phyloP scores from a whole-genome alignment of 768 basidiomycete genomes.

The Termitomyces sp. region DNA sequence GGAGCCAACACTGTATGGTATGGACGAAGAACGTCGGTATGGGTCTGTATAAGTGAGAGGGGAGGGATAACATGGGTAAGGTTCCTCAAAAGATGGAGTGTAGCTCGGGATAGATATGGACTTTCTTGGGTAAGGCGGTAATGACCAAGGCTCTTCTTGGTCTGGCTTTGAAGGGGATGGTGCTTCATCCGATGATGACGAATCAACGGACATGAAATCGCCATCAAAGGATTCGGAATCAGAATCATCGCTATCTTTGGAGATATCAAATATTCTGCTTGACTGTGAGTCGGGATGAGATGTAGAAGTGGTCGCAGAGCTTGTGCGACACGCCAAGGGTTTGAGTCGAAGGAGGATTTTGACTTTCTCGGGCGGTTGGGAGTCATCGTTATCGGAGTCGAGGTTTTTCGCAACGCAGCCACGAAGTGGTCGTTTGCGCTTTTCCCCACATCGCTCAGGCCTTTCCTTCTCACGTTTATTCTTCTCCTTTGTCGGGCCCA shows the following conservation, averaged over 20 bases:
- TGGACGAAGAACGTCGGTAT: slow-evolving; percentile 53
- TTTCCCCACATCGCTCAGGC: slow-evolving; percentile 30
- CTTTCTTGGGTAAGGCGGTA: slow-evolving; percentile 52
- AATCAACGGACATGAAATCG: slow-evolving; percentile 39
- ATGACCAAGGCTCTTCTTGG: slow-evolving; percentile 39
- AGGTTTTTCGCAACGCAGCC: slow-evolving; percentile 24
- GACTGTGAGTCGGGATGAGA: slow-evolving; percentile 19
- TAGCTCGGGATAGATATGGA: slow-evolving; percentile 54
- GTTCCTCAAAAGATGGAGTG: slow-evolving; percentile 36
- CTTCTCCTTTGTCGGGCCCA: slow-evolving; percentile 17
- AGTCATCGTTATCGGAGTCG: slow-evolving; percentile 32
- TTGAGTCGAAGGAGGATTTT: slow-evolving; percentile 66
- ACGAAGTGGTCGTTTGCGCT: slow-evolving; percentile 38
- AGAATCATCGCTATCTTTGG: slow-evolving; percentile 31
- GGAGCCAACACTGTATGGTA: slow-evolving; percentile 51
- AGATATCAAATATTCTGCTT: slow-evolving; percentile 28
- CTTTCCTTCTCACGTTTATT: slow-evolving; percentile 21
- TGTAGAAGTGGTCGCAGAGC: slow-evolving; percentile 15
- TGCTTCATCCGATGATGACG: slow-evolving; percentile 31
- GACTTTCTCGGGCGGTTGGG: slow-evolving; percentile 53
- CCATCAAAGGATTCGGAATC: slow-evolving; percentile 28
- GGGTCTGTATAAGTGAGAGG: slow-evolving; percentile 18
- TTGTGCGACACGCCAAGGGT: slow-evolving; percentile 29
- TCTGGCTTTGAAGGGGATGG: slow-evolving; percentile 12
- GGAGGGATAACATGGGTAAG: slow-evolving; percentile 24